Percentiles rank a stretch among this genome's conserved stretches.
Conservation (phyloP, 2,329 filamentous ascomycete species). For the Botrytis porri region DNA sequence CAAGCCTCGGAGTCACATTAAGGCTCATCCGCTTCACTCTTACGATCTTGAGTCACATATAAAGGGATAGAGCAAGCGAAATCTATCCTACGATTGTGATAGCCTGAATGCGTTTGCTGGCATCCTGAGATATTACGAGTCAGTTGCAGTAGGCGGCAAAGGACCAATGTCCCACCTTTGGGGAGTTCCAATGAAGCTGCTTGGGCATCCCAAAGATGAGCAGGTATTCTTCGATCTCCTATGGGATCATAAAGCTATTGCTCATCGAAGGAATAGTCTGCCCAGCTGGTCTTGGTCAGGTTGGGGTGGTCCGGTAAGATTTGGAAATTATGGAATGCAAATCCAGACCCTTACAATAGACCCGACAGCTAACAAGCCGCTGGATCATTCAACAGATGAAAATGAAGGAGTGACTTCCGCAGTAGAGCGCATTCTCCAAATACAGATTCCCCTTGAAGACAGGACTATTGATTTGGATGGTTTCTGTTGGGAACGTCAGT, state of each 20-base stretch:
- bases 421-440: not conserved
- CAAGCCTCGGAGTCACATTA: not conserved
- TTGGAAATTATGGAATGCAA: rapidly evolving
- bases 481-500: not conserved
- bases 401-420: not conserved
- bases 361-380: not conserved
- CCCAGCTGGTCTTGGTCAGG: not conserved
- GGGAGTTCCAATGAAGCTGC: not conserved
- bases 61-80: not conserved
- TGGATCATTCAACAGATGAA: rapidly evolving
- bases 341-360: not conserved
- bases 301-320: not conserved
- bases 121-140: not conserved
- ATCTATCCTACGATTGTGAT: not conserved
- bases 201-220: not conserved
- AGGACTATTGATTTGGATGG: not conserved
- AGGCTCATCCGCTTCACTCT: rapidly evolving
- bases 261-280: not conserved
- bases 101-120: not conserved
- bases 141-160: rapidly evolving
- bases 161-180: not conserved
- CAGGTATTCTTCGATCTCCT: not conserved
- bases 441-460: not conserved
- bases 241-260: not conserved
- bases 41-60: rapidly evolving